Conservation (phyloP, 164 flowering plant species). For the Euptelea pleiosperma region DNA sequence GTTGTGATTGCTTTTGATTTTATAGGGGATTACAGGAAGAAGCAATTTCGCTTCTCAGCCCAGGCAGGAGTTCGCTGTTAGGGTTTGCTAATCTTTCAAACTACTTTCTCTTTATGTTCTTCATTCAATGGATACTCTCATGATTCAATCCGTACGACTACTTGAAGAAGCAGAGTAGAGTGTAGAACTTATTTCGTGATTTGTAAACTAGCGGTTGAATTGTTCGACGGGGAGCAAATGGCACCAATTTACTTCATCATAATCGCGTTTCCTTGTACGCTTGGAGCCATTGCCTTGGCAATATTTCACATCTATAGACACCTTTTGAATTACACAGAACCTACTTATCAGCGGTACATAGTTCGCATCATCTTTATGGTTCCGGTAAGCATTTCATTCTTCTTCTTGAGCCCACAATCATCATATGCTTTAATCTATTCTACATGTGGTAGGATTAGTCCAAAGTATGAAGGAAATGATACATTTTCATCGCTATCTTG, state of each 20-base stretch:
- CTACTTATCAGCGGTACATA: constrained; percentile 90
- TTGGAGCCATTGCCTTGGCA: constrained; percentile 75
- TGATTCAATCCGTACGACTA: too few relatives aligned
- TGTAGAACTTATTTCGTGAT: not conserved
- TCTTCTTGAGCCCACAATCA: not conserved
- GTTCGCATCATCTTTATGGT: constrained; percentile 98
- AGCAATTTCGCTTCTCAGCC: not conserved
- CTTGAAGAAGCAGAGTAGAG: too few relatives aligned
- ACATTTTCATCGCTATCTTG: too few relatives aligned
- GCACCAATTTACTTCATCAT: constrained; percentile 50
- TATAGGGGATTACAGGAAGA: not conserved
- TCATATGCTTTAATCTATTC: too few relatives aligned
- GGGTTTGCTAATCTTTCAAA: not conserved
- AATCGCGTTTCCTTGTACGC: constrained; percentile 70
- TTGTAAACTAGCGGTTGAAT: too few relatives aligned
- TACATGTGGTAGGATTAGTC: too few relatives aligned
- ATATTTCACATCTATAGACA: constrained; percentile 82
- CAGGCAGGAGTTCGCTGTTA: not conserved
- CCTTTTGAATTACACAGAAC: constrained; percentile 92
- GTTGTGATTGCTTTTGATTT: not conserved
- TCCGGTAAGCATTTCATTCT: constrained; percentile 59
- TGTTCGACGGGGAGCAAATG: constrained; percentile 32
- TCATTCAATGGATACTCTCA: not conserved
- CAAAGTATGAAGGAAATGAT: too few relatives aligned
- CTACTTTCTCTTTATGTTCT: not conserved